Base-by-base conservation (phyloP, 768 basidiomycete species). In the Mrakia hoshinonis region DNA sequence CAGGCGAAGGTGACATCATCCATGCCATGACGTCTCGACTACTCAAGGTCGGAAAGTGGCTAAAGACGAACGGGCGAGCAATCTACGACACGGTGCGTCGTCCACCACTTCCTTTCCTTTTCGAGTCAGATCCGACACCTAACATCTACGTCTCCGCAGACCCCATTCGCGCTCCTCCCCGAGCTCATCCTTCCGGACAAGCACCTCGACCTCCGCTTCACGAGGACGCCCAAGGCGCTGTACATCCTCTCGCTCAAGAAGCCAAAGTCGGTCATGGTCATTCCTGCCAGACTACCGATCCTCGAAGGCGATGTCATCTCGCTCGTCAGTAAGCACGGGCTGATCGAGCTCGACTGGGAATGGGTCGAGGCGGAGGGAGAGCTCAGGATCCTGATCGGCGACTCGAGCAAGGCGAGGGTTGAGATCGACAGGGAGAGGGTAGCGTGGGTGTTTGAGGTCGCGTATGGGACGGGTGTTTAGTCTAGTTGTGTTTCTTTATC, bases 1-100 rank as follows among this genome's bases (percentile, higher is more conserved):
- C 81, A 2, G 84, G 84, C 0, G 84, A 85, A 64, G 85, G 85
- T 0, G 81, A 82, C 48, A 84, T 86, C 43, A 82, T 85, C 52
- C 78, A 77, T 10, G 81, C 84, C 0, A 84, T 85, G 82, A 78
- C 76, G 51, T 74, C 83, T 2, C 82, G 82, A 47, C 79, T 86
- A 38, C 79, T 83, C 6, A 83, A 81, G n/a, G 83, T 84, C 22
- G 85, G 85, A 0, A 74, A 72, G 52, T 86, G 85, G 85, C 77
- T 86, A 67, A 78, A 81, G 51, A 81, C 82, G 54, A 81, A 83
- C 2, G 84, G 85, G 18, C 78, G 80, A 0, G 86, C 85, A 46
- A 81, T 86, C 9, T 86, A 85, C 66, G 81, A 80, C 36, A 85
- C 85, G 6, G 85, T 84, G 71, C 15, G 82, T 54, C 18, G 46